Evolutionary conservation across 345 rosid species (phyloP), one percentile per base, ranked within the genome.

Genomic region (Eucalyptus cloeziana): DNA sequence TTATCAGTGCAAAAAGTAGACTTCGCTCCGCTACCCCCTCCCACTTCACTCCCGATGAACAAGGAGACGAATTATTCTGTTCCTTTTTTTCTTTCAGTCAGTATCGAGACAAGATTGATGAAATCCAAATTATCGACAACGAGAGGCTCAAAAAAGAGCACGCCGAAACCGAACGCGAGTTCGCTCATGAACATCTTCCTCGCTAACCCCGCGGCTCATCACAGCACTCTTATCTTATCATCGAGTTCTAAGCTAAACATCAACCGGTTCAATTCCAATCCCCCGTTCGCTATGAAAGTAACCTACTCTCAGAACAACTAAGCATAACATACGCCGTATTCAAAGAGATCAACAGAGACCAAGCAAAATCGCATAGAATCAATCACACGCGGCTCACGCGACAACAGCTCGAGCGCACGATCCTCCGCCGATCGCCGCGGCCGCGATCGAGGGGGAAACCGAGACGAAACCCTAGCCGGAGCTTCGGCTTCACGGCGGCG

Each of bases 1-100:
- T 10, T 76, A 37, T 76, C 0, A 6, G 47, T 0, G 83, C 47
- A 76, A 40, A 40, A 21, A 0, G 3, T 1, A 0, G 7, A 19
- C 81, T 71, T 3, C 24, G 2, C 45, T 33, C 25, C 13, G 1
- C 81, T 33, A 33, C 45, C 44, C 4, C 0, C 44, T 71, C 25
- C 80, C 24, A 31, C 80, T 33, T 71, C 24, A 10, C 83, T 10
- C 45, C 2, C 21, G 25, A 37, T 37, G 4, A 71, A 71, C 45
- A 71, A 71, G 0, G 14, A 21, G 45, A 71, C 13, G 4, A 37
- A 10, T 2, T 2, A 37, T 76, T 21, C 45, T 37, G 15, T 37
- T 37, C 5, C 3, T 5, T 16, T 21, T 1, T 19, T 52, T 52
- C 10, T 19, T 69, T 17, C 19, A 1, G 83, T 37, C 81, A 40